phyloP scores from a whole-genome alignment of 2,329 filamentous ascomycete species.

The Cordyceps cicadae region DNA sequence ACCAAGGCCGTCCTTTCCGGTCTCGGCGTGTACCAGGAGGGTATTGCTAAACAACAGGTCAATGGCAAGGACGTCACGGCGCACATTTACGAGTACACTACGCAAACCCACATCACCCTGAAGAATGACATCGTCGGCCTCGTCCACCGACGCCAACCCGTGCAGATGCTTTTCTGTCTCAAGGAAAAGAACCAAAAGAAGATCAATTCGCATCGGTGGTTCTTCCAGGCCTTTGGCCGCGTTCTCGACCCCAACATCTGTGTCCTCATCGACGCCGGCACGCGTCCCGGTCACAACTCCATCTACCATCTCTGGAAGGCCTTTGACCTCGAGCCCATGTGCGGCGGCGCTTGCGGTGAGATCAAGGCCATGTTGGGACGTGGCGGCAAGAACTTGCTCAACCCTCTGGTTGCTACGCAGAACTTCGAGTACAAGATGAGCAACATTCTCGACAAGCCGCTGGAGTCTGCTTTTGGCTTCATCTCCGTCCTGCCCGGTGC shows the following conservation, averaged over 20 bases:
- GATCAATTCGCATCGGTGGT: constrained; percentile 99
- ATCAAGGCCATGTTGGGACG: constrained; percentile 95
- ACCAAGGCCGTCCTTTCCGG: constrained; percentile 84
- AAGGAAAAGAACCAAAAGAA: constrained; percentile 99
- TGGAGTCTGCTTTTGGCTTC: constrained; percentile 96
- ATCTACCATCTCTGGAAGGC: constrained; percentile 99
- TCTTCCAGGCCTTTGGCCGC: constrained; percentile 92
- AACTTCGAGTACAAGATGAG: constrained; percentile 99
- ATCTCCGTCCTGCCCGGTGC: constrained; percentile 94
- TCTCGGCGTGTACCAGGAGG: constrained; percentile 95
- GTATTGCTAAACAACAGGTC: constrained; percentile 96
- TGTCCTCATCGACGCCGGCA: constrained; percentile 91
- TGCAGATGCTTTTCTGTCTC: constrained; percentile 94
- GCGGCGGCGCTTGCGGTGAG: constrained; percentile 92
- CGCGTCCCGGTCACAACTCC: constrained; percentile 84
- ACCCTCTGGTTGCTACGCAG: constrained; percentile 89
- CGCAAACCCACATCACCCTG: constrained; percentile 76
- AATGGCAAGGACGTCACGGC: constrained; percentile 94
- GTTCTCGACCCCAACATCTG: constrained; percentile 95
- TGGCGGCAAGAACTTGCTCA: constrained; percentile 78
- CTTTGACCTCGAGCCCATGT: constrained; percentile 96
- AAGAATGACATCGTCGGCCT: constrained; percentile 84
- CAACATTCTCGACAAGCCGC: constrained; percentile 95
- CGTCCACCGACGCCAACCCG: constrained; percentile 77
- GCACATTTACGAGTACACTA: constrained; percentile 94